Conservation (phyloP, 1,284 basidiomycete genomes). For the Limonomyces culmigenus region DNA sequence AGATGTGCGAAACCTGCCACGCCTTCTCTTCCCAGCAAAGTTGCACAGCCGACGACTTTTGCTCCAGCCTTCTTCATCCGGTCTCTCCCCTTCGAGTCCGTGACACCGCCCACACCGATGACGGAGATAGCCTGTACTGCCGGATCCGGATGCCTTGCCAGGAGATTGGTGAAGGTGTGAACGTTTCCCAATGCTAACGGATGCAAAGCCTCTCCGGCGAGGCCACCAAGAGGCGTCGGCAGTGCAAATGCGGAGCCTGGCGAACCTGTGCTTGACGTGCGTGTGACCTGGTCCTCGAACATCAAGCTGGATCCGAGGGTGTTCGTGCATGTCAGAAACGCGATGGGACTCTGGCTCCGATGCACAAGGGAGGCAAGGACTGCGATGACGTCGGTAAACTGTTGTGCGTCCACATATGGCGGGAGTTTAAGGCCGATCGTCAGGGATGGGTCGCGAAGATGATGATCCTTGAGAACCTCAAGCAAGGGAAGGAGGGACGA, state of each 20-base stretch:
- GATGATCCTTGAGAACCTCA: constrained; percentile 28
- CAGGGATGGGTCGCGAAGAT: constrained; percentile 31
- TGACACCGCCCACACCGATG: constrained; percentile 70
- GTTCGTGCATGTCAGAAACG: constrained; percentile 63
- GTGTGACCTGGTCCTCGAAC: constrained; percentile 33
- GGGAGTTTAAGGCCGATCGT: constrained; percentile 67
- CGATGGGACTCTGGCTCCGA: constrained; percentile 21
- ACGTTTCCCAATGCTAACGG: constrained; percentile 61
- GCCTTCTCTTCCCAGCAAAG: constrained; percentile 50
- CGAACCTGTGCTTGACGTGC: constrained; percentile 2
- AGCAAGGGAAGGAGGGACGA: constrained; percentile 28
- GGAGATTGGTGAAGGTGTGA: constrained; percentile 33
- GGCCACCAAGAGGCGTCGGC: constrained; percentile 45
- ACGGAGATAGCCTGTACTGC: constrained; percentile 33
- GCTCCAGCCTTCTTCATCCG: constrained; percentile 63
- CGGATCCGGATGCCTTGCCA: constrained; percentile 22
- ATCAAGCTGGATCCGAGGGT: constrained; percentile 55
- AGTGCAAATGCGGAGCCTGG: constrained; percentile 26
- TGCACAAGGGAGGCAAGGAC: constrained; percentile 14
- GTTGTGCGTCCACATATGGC: constrained; percentile 50
- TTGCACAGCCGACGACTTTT: constrained; percentile 54
- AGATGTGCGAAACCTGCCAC: constrained; percentile 45
- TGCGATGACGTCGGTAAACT: constrained; percentile 38
- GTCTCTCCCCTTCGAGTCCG: constrained; percentile 30
- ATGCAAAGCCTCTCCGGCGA: constrained; percentile 65